These are phyloP conservation scores for Alternaria ventricosa DNA, from an alignment of 2,329 filamentous ascomycete species.

Conservation along the genomic window DNA sequence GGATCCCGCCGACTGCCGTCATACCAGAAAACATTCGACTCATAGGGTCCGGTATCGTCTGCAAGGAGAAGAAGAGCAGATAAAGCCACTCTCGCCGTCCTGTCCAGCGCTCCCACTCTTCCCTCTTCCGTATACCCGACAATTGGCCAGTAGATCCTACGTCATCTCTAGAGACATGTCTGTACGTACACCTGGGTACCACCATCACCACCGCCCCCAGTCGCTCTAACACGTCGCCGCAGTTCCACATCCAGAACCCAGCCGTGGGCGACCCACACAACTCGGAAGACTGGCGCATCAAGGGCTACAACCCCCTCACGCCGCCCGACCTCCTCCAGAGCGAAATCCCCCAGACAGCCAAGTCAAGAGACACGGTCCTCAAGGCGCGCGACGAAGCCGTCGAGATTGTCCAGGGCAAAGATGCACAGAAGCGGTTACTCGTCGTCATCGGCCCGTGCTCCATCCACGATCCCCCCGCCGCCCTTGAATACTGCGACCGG, in stretches of 20 bases:
- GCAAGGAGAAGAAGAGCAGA: constrained; percentile 12
- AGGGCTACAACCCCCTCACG: constrained; percentile 91
- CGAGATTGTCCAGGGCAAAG: constrained; percentile 65
- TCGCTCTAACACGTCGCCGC: constrained; percentile 4
- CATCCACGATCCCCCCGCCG: constrained; percentile 91
- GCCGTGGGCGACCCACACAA: constrained; percentile 57
- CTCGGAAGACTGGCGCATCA: constrained; percentile 62
- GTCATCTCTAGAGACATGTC: constrained; percentile 29
- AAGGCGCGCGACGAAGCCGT: constrained; percentile 66
- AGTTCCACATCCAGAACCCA: constrained; percentile 61
- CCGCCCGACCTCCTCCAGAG: constrained; percentile 93
- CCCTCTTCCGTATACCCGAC: background rate
- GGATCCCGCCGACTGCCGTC: constrained; percentile 28
- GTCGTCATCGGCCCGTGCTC: constrained; percentile 95
- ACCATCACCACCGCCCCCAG: constrained; percentile 14
- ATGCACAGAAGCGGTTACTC: constrained; percentile 65
- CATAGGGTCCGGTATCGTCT: constrained; percentile 28
- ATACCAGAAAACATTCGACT: constrained; percentile 32
- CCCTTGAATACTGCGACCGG: constrained; percentile 89
- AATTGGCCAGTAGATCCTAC: background rate
- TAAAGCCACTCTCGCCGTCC: constrained; percentile 1
- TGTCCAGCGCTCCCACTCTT: background rate
- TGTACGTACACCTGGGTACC: constrained; percentile 19
- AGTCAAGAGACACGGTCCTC: constrained; percentile 63
- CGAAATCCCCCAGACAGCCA: constrained; percentile 72